A percentile compares a stretch with the other conserved stretches of the same genome.
phyloP scores from a whole-genome alignment of 2,329 filamentous ascomycete genomes.

The Didymella exigua region DNA sequence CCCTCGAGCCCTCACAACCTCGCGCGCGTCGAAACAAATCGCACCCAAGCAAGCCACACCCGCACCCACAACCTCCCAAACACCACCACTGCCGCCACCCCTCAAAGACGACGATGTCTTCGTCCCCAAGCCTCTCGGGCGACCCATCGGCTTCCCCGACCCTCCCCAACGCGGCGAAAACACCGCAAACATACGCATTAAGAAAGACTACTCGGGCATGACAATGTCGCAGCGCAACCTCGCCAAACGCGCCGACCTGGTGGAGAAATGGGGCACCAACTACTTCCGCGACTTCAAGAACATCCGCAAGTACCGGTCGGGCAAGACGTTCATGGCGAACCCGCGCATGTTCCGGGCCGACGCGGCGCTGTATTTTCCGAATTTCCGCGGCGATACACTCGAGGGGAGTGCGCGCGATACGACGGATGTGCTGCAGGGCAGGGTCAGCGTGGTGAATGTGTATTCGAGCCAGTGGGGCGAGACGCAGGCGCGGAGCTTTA shows the following conservation, averaged over 20 bases:
- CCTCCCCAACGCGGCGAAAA: conserved; percentile 82
- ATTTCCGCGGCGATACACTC: conserved; percentile 81
- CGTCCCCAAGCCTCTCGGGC: conserved; percentile 60
- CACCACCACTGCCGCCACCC: conserved; percentile 5
- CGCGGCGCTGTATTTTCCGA: conserved; percentile 89
- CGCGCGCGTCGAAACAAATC: conserved; percentile 26
- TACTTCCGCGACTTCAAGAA: conserved; percentile 98
- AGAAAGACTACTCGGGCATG: conserved; percentile 41
- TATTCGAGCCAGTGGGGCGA: conserved; percentile 83
- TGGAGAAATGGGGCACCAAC: conserved; percentile 77
- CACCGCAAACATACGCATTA: conserved; percentile 68
- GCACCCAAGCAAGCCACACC: conserved; percentile 24
- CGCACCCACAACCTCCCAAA: conserved; percentile 1
- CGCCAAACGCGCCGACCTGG: conserved; percentile 73
- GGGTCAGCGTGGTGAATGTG: conserved; percentile 77
- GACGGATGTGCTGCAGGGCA: conserved; percentile 74
- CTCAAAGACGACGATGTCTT: conserved; percentile 47
- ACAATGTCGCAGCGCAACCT: conserved; percentile 62
- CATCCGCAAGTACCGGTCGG: conserved; percentile 73
- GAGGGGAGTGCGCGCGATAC: conserved; percentile 62
- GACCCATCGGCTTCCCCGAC: conserved; percentile 80
- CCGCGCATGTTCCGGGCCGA: conserved; percentile 83
- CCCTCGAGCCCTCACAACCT: conserved; percentile 34
- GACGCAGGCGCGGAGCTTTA: conserved; percentile 76
- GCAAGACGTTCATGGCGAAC: conserved; percentile 90